A percentile compares a stretch with the other conserved stretches of the same genome.
These are phyloP conservation scores for Phytomonas sp. DNA, from an alignment of 208 protist species.

Conservation along the genomic window DNA sequence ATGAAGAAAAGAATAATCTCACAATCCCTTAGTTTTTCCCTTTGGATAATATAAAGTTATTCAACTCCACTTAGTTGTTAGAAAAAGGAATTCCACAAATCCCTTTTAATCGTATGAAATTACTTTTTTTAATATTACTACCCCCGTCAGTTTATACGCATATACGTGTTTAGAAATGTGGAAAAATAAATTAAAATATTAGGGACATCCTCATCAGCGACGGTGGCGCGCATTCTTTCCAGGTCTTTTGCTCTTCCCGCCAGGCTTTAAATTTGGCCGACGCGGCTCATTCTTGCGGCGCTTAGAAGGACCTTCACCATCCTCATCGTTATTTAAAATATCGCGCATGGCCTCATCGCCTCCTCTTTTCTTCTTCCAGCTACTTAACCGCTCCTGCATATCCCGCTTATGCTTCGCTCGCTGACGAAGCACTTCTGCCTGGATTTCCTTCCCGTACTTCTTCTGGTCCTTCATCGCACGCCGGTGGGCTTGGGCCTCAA, in stretches of 20 bases:
- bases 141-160: background rate
- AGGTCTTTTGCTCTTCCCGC: conserved; percentile 62
- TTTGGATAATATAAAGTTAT: background rate
- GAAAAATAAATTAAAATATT: background rate
- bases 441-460: conserved; percentile 94
- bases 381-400: conserved; percentile 73
- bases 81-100: conserved; percentile 6
- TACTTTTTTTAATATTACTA: conserved; percentile 3
- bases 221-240: conserved; percentile 81
- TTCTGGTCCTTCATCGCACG: conserved; percentile 91
- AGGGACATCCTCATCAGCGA: conserved; percentile 16
- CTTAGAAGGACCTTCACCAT: conserved; percentile 2
- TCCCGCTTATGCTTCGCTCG: conserved; percentile 91
- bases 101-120: background rate
- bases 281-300: conserved; percentile 13
- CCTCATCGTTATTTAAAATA: conserved; percentile 55
- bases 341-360: conserved; percentile 61
- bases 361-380: conserved; percentile 82
- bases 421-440: conserved; percentile 90
- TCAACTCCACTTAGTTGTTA: background rate
- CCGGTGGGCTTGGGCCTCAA: conserved; percentile 74
- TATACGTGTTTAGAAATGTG: background rate
- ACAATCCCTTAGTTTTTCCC: background rate
- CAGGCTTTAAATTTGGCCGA: conserved; percentile 46
- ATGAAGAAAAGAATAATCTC: conserved; percentile 8